These are phyloP conservation scores for Hypoxylon lienhwacheense DNA, from an alignment of 495 filamentous ascomycete species.

Conservation along the genomic window DNA sequence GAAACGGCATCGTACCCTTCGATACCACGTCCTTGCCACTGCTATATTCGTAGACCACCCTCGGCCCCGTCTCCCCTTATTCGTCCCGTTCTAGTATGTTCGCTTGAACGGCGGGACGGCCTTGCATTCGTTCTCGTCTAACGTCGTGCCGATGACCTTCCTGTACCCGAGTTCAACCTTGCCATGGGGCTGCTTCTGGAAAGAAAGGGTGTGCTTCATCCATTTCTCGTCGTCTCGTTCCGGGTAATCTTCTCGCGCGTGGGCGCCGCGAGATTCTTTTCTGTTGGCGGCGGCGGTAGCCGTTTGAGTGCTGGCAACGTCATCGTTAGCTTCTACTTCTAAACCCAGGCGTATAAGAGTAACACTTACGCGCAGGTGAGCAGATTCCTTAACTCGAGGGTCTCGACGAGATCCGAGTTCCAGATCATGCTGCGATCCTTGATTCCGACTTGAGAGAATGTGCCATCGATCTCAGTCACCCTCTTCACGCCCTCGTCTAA, in stretches of 20 bases:
- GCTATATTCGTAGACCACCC: background rate
- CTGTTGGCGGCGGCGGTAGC: conserved; percentile 81
- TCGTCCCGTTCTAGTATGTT: conserved; percentile 62
- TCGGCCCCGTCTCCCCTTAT: background rate
- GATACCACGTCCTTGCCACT: background rate
- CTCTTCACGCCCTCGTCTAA: conserved; percentile 80
- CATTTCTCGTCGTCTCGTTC: conserved; percentile 91
- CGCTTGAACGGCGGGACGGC: conserved; percentile 85
- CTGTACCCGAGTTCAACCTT: conserved; percentile 78
- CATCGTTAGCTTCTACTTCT: conserved; percentile 23
- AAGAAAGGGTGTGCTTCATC: conserved; percentile 98
- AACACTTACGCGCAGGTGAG: conserved; percentile 86
- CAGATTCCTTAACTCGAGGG: conserved; percentile 88
- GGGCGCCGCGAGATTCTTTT: conserved; percentile 92
- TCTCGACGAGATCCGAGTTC: conserved; percentile 97
- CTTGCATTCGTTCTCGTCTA: conserved; percentile 90
- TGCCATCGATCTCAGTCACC: conserved; percentile 78
- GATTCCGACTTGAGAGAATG: conserved; percentile 79
- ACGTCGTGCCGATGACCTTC: conserved; percentile 70
- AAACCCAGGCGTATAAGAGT: background rate
- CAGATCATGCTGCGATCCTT: conserved; percentile 99
- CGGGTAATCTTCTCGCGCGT: conserved; percentile 93
- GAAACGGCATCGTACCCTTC: too few species aligned
- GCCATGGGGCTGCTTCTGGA: conserved; percentile 86
- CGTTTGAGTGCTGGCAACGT: conserved; percentile 67